phyloP scores from a whole-genome alignment of 805 yeast genomes.

The Metschnikowia cubensis region DNA sequence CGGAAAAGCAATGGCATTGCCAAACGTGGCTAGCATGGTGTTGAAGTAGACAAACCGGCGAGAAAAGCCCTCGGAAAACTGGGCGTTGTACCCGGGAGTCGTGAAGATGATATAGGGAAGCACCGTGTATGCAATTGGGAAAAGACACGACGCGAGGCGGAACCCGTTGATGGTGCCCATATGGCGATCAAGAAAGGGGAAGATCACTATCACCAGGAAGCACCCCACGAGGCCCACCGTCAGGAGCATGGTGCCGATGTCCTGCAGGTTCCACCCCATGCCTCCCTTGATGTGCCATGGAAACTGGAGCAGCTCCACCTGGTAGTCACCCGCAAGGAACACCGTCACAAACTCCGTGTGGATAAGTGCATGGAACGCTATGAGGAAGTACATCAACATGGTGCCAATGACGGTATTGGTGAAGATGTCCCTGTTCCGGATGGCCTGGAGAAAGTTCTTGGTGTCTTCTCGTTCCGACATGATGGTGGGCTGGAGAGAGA shows the following conservation, averaged over 20 bases:
- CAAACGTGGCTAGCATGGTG: constrained; percentile 28
- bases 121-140: constrained; percentile 43
- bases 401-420: constrained; percentile 29
- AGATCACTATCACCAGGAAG: constrained; percentile 44
- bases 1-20: constrained; percentile 49
- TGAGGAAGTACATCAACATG: constrained; percentile 35
- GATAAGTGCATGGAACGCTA: constrained; percentile 47
- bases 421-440: constrained; percentile 21
- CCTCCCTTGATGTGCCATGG: constrained; percentile 53
- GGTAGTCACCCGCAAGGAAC: constrained; percentile 38
- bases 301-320: constrained; percentile 31
- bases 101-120: constrained; percentile 49
- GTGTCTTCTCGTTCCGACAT: constrained; percentile 14
- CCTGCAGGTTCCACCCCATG: constrained; percentile 42
- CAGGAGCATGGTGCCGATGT: constrained; percentile 50
- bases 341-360: constrained; percentile 56
- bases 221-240: constrained; percentile 53
- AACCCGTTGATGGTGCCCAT: constrained; percentile 45
- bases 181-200: constrained; percentile 48
- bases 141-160: constrained; percentile 35
- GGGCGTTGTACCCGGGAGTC: constrained; percentile 29
- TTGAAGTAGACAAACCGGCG: constrained; percentile 25
- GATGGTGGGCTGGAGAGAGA: constrained; percentile 15
- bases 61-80: constrained; percentile 21
- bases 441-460: constrained; percentile 15